Evolutionary conservation across 2,329 filamentous ascomycete genomes (phyloP).

Genomic region (Epichloe festucae): DNA sequence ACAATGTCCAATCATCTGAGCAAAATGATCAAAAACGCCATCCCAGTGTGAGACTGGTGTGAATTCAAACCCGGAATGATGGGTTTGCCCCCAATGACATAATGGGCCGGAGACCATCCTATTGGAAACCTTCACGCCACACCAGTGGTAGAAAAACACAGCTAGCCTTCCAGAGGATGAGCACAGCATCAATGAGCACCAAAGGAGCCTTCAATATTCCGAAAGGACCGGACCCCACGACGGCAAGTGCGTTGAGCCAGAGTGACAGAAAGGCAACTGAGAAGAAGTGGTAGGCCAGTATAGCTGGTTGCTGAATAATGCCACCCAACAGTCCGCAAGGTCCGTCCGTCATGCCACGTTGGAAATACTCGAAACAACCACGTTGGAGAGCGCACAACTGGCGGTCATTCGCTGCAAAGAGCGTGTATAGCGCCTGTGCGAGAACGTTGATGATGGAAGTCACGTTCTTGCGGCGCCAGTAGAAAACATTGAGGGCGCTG

Average conservation of each 20-base stretch:
- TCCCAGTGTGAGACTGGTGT: background rate
- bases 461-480: conserved; percentile 74
- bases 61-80: background rate
- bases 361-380: conserved; percentile 90
- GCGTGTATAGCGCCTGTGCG: conserved; percentile 81
- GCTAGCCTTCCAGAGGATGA: conserved; percentile 69
- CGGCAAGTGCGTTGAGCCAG: conserved; percentile 42
- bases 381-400: conserved; percentile 69
- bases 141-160: conserved; percentile 76
- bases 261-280: conserved; percentile 80
- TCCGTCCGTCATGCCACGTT: conserved; percentile 59
- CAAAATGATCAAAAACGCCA: background rate
- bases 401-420: conserved; percentile 76
- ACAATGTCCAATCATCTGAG: background rate
- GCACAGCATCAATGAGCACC: conserved; percentile 48
- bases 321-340: conserved; percentile 74
- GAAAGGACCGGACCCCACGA: conserved; percentile 20
- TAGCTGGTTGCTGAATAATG: conserved; percentile 60
- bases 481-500: conserved; percentile 59
- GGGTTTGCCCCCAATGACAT: background rate
- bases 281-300: conserved; percentile 90
- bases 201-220: conserved; percentile 40
- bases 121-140: conserved; percentile 44
- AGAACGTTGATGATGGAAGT: conserved; percentile 92
- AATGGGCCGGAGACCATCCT: background rate